Evolutionary conservation across 305 asterid species (phyloP), one percentile per base, ranked within the genome.

Genomic region (Solanum hybrid): DNA sequence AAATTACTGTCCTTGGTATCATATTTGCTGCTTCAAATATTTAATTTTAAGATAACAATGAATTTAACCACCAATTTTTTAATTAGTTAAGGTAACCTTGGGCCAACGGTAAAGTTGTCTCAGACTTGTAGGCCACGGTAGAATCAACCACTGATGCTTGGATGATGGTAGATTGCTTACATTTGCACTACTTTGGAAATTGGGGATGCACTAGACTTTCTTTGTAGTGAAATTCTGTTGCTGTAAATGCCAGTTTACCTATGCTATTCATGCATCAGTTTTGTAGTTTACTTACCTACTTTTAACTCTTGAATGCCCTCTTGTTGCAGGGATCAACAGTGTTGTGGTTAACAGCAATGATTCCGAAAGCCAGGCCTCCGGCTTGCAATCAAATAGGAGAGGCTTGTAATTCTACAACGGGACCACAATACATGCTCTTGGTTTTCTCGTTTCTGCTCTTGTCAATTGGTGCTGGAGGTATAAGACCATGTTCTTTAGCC

Each of bases 321-420:
- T 56, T 87, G 86, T 36, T 27, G 60, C 92, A 92, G 98, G 98
- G 98, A 56, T 92, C 92, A 91, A 37, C 90, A 9, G 87, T 86
- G n/a, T 92, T 95, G 73, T 95, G 98, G 98, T 80, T 93, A 64
- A 95, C 98, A 2, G 93, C 97, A 17, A 93, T 94, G 94, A 90
- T 94, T 66, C 86, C 94, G 31, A 26, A 85, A 46, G 91, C 91
- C 64, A 92, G 94, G 90, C 96, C 96, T 7, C 91, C 93, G 5
- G 75, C 93, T 24, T 95, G 98, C 56, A 90, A 85, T 64, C 91
- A 76, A 56, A 5, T 24, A 88, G 88, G 77, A n/a, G 89, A 86
- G 32, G 88, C 85, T 4, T 94, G 98, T 75, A 88, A 87, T 71
- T 88, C 90, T 9, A 90, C 96, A 20, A 81, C 95, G 12, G 22